A percentile compares a stretch with the other conserved stretches of the same genome.
Conservation (phyloP, 192 early-diverging fungal genomes). For the Coemansia sp. region DNA sequence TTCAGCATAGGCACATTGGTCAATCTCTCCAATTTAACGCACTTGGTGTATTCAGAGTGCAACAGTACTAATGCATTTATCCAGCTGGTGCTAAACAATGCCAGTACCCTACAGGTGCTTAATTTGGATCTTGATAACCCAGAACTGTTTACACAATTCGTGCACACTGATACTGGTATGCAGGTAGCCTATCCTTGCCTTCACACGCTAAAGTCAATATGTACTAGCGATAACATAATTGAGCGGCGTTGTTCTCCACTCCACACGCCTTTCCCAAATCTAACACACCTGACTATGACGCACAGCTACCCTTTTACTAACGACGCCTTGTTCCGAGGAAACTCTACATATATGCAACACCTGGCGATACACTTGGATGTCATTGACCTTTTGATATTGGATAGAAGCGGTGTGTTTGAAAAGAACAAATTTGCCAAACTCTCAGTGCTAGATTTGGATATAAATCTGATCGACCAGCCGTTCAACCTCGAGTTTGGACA, state of each 20-base stretch:
- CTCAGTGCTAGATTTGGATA: not conserved
- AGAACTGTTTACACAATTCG: not conserved
- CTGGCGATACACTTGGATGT: conserved; percentile 14
- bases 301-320: conserved; percentile 25
- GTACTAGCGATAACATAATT: not conserved
- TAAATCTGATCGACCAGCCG: conserved; percentile 19
- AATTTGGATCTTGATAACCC: conserved; percentile 14
- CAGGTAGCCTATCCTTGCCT: not conserved
- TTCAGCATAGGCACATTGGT: not conserved
- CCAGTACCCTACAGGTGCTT: conserved; percentile 12
- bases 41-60: conserved; percentile 25
- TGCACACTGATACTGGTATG: not conserved
- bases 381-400: not conserved
- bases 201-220: not conserved
- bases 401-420: not conserved
- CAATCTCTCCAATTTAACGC: conserved; percentile 2
- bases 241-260: not conserved
- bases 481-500: conserved; percentile 1
- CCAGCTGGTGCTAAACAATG: conserved; percentile 17
- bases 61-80: conserved; percentile 12
- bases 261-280: not conserved
- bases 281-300: not conserved
- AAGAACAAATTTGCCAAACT: conserved; percentile 2
- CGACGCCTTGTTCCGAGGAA: conserved; percentile 24
- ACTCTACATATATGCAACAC: conserved; percentile 7